These are phyloP conservation scores for Beauveria sp. DNA, from an alignment of 2,329 filamentous ascomycete species.

Conservation along the genomic window DNA sequence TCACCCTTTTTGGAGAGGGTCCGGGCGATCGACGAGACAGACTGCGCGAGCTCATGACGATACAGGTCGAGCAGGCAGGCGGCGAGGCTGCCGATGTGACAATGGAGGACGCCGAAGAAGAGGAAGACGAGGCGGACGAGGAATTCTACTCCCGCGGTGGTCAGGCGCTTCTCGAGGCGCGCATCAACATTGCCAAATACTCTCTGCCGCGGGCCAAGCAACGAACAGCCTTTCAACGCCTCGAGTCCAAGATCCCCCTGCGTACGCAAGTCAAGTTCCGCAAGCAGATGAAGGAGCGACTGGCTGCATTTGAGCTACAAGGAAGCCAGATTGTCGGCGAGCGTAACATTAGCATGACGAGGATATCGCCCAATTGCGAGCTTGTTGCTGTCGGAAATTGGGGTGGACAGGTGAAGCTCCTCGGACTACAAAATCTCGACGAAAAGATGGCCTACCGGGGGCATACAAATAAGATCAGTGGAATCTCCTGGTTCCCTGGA, in stretches of 20 bases:
- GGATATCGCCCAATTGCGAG: slow-evolving; percentile 80
- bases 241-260: slow-evolving; percentile 75
- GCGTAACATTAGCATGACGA: slow-evolving; percentile 81
- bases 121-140: slow-evolving; percentile 65
- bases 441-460: slow-evolving; percentile 70
- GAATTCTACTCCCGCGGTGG: slow-evolving; percentile 92
- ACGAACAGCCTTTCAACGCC: slow-evolving; percentile 68
- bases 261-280: slow-evolving; percentile 89
- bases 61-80: slow-evolving; percentile 57
- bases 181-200: slow-evolving; percentile 72
- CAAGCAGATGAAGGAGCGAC: slow-evolving; percentile 75
- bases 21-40: slow-evolving; percentile 79
- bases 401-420: slow-evolving; percentile 80
- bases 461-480: slow-evolving; percentile 83
- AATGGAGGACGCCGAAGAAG: slow-evolving; percentile 53
- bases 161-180: slow-evolving; percentile 63
- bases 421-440: slow-evolving; percentile 75
- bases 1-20: slow-evolving; percentile 91
- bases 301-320: slow-evolving; percentile 81
- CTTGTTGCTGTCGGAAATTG: slow-evolving; percentile 86
- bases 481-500: slow-evolving; percentile 82
- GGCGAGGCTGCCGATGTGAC: slow-evolving; percentile 50
- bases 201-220: slow-evolving; percentile 76
- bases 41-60: slow-evolving; percentile 70
- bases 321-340: slow-evolving; percentile 91